Conservation (phyloP, 345 rosid genomes). For the Carallia pectinifolia region DNA sequence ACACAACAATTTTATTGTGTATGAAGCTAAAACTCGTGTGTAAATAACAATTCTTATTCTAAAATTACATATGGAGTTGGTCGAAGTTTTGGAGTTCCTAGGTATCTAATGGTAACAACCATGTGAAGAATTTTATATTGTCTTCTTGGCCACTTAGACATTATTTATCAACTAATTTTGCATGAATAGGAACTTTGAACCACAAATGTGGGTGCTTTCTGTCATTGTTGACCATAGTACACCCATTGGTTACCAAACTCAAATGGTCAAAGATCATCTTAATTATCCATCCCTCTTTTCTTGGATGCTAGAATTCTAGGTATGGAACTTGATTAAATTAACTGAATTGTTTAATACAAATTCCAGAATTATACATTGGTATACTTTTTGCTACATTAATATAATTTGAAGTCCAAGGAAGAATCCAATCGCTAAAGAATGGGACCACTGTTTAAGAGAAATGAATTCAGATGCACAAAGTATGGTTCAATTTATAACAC, state of each 20-base stretch:
- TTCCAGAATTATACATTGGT: constrained; percentile 2
- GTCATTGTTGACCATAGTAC: constrained; percentile 6
- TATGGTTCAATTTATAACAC: constrained; percentile 12
- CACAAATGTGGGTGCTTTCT: constrained; percentile 7
- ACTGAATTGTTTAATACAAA: constrained; percentile 1
- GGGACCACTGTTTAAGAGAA: constrained; percentile 17
- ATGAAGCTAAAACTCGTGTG: too few relatives aligned
- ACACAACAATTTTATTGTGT: too few relatives aligned
- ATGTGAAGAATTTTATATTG: not conserved
- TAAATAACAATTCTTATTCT: too few relatives aligned
- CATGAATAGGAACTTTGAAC: constrained; percentile 2
- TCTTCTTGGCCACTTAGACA: not conserved
- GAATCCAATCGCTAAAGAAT: constrained; percentile 24
- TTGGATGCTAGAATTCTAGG: not conserved
- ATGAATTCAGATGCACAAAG: constrained; percentile 20
- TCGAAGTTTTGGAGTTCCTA: too few relatives aligned
- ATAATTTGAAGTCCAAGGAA: constrained; percentile 24
- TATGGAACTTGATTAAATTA: not conserved
- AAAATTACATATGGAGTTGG: too few relatives aligned
- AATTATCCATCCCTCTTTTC: not conserved
- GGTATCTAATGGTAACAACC: not conserved
- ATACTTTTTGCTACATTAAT: not conserved
- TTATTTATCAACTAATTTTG: not conserved
- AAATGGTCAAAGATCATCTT: constrained; percentile 19
- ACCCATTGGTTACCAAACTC: constrained; percentile 9